Evolutionary conservation across 192 early-diverging fungal species (phyloP).

Genomic region (Borealophlyctis nickersoniae): DNA sequence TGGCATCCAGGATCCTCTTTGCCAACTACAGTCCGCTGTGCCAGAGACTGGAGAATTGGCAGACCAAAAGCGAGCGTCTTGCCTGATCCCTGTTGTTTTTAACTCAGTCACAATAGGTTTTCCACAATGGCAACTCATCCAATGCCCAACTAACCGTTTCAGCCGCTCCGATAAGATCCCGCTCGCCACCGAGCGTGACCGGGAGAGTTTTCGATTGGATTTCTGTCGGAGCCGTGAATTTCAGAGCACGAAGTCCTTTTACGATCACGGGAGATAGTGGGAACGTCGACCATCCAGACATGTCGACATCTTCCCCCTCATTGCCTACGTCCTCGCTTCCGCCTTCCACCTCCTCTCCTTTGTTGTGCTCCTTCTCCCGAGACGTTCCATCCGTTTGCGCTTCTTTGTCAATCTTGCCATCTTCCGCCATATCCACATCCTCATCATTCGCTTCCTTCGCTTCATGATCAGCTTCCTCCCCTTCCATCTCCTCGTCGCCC

Average conservation of each 20-base stretch:
- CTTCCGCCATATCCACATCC: neutral
- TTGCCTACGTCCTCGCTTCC: constrained; percentile 1
- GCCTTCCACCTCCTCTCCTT: constrained; percentile 16
- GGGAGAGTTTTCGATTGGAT: constrained; percentile 82
- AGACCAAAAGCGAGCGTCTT: constrained; percentile 96
- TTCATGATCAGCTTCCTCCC: constrained; percentile 27
- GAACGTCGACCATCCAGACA: constrained; percentile 65
- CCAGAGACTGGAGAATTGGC: constrained; percentile 78
- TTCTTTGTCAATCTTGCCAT: constrained; percentile 34
- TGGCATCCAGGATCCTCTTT: constrained; percentile 36
- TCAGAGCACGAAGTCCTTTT: constrained; percentile 65
- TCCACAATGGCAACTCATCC: constrained; percentile 16
- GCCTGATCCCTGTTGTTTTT: constrained; percentile 69
- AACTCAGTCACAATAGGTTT: constrained; percentile 1
- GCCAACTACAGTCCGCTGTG: constrained; percentile 31
- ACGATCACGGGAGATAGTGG: constrained; percentile 56
- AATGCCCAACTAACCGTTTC: constrained; percentile 63
- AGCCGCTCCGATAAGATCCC: constrained; percentile 85
- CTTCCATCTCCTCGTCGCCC: constrained; percentile 18
- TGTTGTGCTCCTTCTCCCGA: constrained; percentile 29
- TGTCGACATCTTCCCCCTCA: constrained; percentile 12
- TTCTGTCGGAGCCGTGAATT: constrained; percentile 76
- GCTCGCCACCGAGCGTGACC: constrained; percentile 62
- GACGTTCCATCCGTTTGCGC: constrained; percentile 15
- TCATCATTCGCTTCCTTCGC: neutral